Evolutionary conservation across 2,329 filamentous ascomycete species (phyloP), one percentile per base, ranked within the genome.

Genomic region (Corinectria fuckeliana): DNA sequence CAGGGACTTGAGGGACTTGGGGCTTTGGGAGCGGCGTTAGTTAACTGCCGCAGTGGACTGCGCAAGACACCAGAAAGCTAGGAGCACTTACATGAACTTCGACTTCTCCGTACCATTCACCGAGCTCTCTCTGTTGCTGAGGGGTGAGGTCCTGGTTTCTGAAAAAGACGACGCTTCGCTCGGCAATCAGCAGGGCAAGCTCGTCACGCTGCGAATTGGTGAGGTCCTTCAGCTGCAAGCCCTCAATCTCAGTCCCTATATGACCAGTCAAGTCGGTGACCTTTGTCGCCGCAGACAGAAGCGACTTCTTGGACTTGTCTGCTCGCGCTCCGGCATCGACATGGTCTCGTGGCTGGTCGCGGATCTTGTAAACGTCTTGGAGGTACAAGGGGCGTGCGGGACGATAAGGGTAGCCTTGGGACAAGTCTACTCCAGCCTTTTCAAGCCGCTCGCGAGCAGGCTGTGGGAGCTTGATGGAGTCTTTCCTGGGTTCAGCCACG

Each of bases 1-100:
- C 89, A 0, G 89, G 89, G 0, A 91, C 88, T 42, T 90, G 86
- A 0, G 89, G 84, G 0, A 85, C 87, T 84, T 91, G 89, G 0
- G 89, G 89, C 85, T 90, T 1, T 28, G 6, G 13, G 14, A n/a
- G 21, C 13, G 2, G 1, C 3, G 21, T 58, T 1, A 60, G 42
- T 9, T 5, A 26, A n/a, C n/a, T n/a, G n/a, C n/a, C n/a, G n/a
- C n/a, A n/a, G n/a, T n/a, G n/a, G 1, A 8, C 13, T 4, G 21
- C 2, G 13, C 18, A 18, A 20, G 8, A 25, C 5, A 2, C 4
- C 4, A 13, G 13, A n/a, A 36, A 16, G 53, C 16, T 3, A 42
- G 5, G 14, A n/a, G 5, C n/a, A 73, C 83, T 69, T 75, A 89
- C 87, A 69, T 91, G 89, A 11, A 91, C 75, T 66, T 91, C 89